Evolutionary conservation across 2,329 filamentous ascomycete species (phyloP).

Genomic region (Monilinia polystroma): DNA sequence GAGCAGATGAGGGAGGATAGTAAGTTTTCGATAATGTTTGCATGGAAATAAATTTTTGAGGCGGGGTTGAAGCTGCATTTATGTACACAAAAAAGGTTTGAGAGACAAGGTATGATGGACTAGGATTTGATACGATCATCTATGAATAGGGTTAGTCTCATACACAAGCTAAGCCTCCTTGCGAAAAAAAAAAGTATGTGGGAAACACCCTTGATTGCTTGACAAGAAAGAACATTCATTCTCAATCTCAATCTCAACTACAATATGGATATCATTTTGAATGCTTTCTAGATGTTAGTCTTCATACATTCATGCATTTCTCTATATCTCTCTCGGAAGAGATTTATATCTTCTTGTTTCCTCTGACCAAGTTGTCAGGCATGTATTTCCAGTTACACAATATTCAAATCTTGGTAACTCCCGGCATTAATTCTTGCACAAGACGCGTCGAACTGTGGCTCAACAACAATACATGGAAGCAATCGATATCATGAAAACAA

Average conservation of each 20-base stretch:
- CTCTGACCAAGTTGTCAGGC: not conserved
- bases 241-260: not conserved
- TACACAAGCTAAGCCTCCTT: not conserved
- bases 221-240: not conserved
- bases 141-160: not conserved
- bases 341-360: no score
- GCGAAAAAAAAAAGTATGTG: not conserved
- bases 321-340: not conserved
- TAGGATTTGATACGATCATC: not conserved
- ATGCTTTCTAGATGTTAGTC: no score
- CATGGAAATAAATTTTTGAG: no score
- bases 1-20: no score
- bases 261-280: not conserved
- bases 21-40: no score
- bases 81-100: not conserved
- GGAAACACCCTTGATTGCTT: not conserved
- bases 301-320: not conserved
- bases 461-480: not conserved
- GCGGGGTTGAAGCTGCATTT: no score
- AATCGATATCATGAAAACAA: not conserved
- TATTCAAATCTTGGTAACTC: not conserved
- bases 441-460: constrained; percentile 7
- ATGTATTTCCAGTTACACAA: not conserved
- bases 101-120: not conserved
- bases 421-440: not conserved